phyloP scores from a whole-genome alignment of 148 eudicot genomes.

The Rhododendron simsii region DNA sequence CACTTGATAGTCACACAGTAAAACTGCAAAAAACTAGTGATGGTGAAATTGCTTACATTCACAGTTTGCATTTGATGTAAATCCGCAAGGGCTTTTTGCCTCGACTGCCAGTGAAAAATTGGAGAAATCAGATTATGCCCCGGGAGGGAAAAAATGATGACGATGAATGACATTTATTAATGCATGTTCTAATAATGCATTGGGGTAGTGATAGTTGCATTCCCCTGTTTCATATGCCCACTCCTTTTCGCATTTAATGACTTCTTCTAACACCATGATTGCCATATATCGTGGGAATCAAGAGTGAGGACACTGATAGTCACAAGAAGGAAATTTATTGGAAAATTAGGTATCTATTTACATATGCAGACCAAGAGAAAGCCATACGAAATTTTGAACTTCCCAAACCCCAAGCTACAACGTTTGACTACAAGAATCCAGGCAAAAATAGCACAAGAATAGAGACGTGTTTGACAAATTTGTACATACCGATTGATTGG shows the following conservation, averaged over 20 bases:
- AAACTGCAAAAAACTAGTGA: not conserved
- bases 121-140: not conserved
- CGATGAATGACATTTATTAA: not conserved
- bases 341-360: not conserved
- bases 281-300: not conserved
- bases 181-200: not conserved
- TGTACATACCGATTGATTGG: slow-evolving; percentile 37
- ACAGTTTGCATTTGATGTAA: slow-evolving; percentile 56
- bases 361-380: not conserved
- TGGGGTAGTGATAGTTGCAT: not conserved
- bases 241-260: not conserved
- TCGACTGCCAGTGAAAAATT: slow-evolving; percentile 49
- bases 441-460: not conserved
- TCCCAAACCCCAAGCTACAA: not conserved
- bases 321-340: not conserved
- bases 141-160: not conserved
- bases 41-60: slow-evolving; percentile 42
- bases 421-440: not conserved
- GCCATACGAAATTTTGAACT: not conserved
- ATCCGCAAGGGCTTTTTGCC: slow-evolving; percentile 40
- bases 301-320: not conserved
- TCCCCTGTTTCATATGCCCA: not conserved
- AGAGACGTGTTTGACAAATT: not conserved
- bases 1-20: not conserved
- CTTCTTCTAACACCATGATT: not conserved